phyloP scores from a whole-genome alignment of 202 grass and related monocot genomes.

The Panicum hallii region DNA sequence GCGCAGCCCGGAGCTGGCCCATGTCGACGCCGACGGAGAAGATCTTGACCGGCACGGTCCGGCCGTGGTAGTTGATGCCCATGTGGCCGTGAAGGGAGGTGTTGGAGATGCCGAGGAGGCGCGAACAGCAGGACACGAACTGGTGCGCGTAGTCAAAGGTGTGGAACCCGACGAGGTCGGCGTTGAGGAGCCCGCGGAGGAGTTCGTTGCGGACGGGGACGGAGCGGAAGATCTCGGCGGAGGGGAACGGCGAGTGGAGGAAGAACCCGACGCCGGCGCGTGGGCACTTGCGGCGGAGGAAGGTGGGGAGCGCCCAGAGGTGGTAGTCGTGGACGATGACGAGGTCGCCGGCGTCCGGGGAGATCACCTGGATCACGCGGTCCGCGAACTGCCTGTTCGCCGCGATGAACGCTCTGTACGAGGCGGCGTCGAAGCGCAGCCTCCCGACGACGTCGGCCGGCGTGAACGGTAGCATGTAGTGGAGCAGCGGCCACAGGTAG shows the following conservation, averaged over 20 bases:
- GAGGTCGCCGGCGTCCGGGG: conserved; percentile 32
- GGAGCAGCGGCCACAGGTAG: conserved; percentile 46
- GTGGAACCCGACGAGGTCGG: conserved; percentile 46
- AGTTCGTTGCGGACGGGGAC: conserved; percentile 21
- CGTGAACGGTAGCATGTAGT: conserved; percentile 20
- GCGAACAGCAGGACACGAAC: conserved; percentile 30
- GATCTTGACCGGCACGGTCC: conserved; percentile 25
- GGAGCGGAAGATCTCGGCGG: conserved; percentile 13
- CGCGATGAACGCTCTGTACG: not conserved
- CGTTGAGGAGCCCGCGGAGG: conserved; percentile 40
- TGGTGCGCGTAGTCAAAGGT: conserved; percentile 25
- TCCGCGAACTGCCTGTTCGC: conserved; percentile 32
- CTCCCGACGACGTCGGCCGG: not conserved
- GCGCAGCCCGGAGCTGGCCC: not conserved
- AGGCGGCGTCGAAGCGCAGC: not conserved
- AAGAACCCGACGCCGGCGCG: conserved; percentile 30
- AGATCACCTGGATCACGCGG: conserved; percentile 21
- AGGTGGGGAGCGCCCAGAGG: conserved; percentile 34
- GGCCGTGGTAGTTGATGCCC: conserved; percentile 12
- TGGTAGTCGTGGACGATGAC: conserved; percentile 53
- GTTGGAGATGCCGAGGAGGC: not conserved
- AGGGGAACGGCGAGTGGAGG: conserved; percentile 51
- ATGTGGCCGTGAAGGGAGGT: not conserved
- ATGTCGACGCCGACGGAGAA: conserved; percentile 43
- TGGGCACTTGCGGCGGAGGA: conserved; percentile 31